Evolutionary conservation across 2,329 filamentous ascomycete species (phyloP).

Genomic region (Colletotrichum caudatum): DNA sequence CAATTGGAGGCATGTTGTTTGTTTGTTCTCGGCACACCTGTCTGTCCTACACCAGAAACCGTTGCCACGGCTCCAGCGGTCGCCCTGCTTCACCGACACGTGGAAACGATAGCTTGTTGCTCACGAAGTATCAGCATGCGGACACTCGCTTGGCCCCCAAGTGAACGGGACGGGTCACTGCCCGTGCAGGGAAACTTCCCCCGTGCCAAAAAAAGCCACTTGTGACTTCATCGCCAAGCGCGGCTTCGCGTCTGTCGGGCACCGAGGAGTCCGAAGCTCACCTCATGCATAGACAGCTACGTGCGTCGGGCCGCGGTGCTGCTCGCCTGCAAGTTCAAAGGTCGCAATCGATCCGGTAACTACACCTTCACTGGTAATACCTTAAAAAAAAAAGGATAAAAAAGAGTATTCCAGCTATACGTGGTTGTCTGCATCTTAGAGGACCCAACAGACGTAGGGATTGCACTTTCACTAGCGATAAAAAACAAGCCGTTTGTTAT

Average conservation of each 20-base stretch:
- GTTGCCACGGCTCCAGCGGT: conserved; percentile 10
- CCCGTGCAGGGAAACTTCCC: conserved; percentile 13
- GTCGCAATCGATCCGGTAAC: no score
- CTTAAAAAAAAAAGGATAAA: no score
- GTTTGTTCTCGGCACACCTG: neutral
- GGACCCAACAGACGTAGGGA: neutral
- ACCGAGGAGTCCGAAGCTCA: conserved; percentile 3
- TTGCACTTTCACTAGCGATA: neutral
- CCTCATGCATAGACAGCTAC: neutral
- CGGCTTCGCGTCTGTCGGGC: neutral
- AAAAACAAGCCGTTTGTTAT: no score
- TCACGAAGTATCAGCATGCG: no score
- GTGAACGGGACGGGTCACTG: conserved; percentile 18
- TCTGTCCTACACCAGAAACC: neutral
- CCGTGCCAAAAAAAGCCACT: conserved; percentile 23
- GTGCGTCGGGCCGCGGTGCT: neutral
- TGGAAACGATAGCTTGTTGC: no score
- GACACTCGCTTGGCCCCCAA: neutral
- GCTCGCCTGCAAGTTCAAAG: neutral
- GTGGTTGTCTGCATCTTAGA: no score
- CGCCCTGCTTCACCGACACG: neutral
- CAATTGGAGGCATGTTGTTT: neutral
- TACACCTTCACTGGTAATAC: no score
- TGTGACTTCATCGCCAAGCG: conserved; percentile 14
- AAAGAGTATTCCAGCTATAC: no score